Evolutionary conservation across 2,329 filamentous ascomycete species (phyloP).

Genomic region (Periconia sp.): DNA sequence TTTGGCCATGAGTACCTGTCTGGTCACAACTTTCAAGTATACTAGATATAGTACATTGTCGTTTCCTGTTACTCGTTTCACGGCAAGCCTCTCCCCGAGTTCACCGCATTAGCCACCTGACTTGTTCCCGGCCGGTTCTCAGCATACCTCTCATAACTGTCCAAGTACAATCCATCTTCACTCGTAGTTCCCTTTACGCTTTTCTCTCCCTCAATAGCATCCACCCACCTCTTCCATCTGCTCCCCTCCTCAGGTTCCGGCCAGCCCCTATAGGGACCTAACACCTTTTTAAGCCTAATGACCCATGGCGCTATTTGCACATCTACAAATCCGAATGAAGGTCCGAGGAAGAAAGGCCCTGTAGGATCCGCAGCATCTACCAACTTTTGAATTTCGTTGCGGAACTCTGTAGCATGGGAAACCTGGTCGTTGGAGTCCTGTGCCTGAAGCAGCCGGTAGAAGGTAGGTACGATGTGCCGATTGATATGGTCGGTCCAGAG

Average conservation of each 20-base stretch:
- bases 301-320: slow-evolving; percentile 79
- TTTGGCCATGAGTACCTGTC: no score
- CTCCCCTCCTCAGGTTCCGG: slow-evolving; percentile 66
- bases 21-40: no score
- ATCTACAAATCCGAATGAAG: slow-evolving; percentile 69
- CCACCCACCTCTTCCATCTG: slow-evolving; percentile 73
- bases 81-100: slow-evolving; percentile 61
- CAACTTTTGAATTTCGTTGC: slow-evolving; percentile 67
- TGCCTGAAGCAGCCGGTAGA: slow-evolving; percentile 75
- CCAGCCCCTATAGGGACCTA: slow-evolving; percentile 71
- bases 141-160: slow-evolving; percentile 69
- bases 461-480: slow-evolving; percentile 74
- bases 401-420: slow-evolving; percentile 66
- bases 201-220: slow-evolving; percentile 69
- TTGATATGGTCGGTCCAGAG: slow-evolving; percentile 86
- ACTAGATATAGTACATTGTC: no score
- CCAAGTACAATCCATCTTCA: slow-evolving; percentile 59
- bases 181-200: slow-evolving; percentile 72
- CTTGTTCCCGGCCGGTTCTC: slow-evolving; percentile 67
- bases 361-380: slow-evolving; percentile 62
- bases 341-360: slow-evolving; percentile 74
- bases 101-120: slow-evolving; percentile 65
- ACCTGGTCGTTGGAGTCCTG: slow-evolving; percentile 66
- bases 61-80: no score
- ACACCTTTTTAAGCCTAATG: slow-evolving; percentile 69